A percentile compares a stretch with the other conserved stretches of the same genome.
phyloP scores from a whole-genome alignment of 2,329 filamentous ascomycete species.

The Cercospora zeae-maydis region DNA sequence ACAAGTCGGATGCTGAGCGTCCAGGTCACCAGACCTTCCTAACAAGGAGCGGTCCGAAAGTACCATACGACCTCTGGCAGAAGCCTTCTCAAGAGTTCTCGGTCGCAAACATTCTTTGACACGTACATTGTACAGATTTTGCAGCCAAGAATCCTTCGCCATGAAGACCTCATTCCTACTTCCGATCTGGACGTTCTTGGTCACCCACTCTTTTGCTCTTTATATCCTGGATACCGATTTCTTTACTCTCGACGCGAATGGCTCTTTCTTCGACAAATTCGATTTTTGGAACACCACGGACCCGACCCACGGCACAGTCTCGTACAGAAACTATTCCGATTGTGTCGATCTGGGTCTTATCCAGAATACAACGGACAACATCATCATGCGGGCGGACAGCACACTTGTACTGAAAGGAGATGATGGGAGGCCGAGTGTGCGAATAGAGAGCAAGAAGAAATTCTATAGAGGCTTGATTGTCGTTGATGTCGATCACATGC shows the following conservation, averaged over 20 bases:
- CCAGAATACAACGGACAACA: conserved; percentile 21
- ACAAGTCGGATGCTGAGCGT: not conserved
- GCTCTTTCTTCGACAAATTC: conserved; percentile 51
- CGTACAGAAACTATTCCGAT: conserved; percentile 59
- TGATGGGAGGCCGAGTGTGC: conserved; percentile 64
- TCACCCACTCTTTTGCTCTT: conserved; percentile 30
- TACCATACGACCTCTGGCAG: not conserved
- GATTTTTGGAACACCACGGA: conserved; percentile 54
- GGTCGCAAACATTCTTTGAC: not conserved
- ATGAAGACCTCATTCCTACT: conserved; percentile 18
- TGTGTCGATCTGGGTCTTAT: conserved; percentile 42
- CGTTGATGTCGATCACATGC: conserved; percentile 70
- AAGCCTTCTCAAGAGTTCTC: not conserved
- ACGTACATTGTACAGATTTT: not conserved
- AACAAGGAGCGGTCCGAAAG: not conserved
- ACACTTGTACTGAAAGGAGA: conserved; percentile 41
- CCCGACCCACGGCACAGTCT: conserved; percentile 71
- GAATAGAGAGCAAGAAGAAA: conserved; percentile 62
- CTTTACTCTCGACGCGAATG: conserved; percentile 28
- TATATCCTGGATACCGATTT: conserved; percentile 49
- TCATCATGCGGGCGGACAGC: conserved; percentile 38
- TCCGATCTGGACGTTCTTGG: conserved; percentile 22
- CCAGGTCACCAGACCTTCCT: not conserved
- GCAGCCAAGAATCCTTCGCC: not conserved
- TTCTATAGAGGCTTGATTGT: conserved; percentile 68